Evolutionary conservation across 1,139 yeast genomes (phyloP), one percentile per base, ranked within the genome.

Genomic region (Scheffersomyces cryptocercus): DNA sequence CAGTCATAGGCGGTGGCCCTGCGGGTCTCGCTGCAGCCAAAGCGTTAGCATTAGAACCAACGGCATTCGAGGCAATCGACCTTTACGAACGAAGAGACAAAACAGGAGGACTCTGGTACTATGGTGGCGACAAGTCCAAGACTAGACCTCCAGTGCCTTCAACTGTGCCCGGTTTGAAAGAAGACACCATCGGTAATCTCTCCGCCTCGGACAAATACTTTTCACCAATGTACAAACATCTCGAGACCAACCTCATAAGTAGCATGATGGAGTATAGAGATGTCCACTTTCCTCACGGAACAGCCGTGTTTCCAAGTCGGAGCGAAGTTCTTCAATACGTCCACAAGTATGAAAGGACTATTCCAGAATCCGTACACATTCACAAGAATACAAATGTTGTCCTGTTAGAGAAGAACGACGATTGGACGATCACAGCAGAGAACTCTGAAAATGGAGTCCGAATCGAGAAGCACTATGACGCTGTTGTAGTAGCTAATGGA

Each of bases 1-100:
- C 79, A 3, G 62, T 78, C 8, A 66, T 77, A 26, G 83, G 83
- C 7, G 82, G 78, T 4, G 83, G 82, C 0, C 79, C 81, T 1
- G 61, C 71, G 3, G 83, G 82, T 0, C 53, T 76, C 16, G 79
- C 79, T 0, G 67, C 65, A n/a, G 79, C 79, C 2, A 74, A 75
- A 41, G 73, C 81, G 0, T 55, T 77, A 33, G 67, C 73, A 1
- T 49, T 61, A 16, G 82, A 77, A 49, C 73, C 77, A 1, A 48
- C 49, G 8, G 42, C 51, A 3, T 61, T 70, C 48, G 56, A 52
- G 4, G 39, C 53, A 3, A 62, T 77, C 28, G 79, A 75, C 44
- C 54, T 78, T 11, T 77, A 55, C 49, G 83, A 78, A 46, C 61
- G 76, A 47, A 56, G 73, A 43, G 59, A 64, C 26, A 50, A 58